These are phyloP conservation scores for Ogataea parapolymorpha DNA, from an alignment of 805 yeast species.

Conservation along the genomic window DNA sequence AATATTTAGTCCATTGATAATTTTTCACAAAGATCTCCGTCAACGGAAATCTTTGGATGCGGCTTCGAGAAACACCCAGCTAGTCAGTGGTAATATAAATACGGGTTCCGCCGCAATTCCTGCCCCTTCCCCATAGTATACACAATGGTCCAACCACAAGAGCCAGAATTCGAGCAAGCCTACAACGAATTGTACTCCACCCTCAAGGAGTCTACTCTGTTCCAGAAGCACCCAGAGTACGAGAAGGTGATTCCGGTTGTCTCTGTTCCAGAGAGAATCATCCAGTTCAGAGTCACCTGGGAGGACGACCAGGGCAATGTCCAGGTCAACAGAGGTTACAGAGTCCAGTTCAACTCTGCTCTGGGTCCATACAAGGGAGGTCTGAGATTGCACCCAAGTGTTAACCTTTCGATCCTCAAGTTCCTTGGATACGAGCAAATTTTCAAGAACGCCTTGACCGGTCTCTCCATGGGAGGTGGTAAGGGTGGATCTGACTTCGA, in stretches of 20 bases:
- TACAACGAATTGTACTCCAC: constrained; percentile 89
- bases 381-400: constrained; percentile 95
- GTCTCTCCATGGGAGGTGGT: constrained; percentile 98
- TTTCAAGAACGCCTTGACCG: constrained; percentile 97
- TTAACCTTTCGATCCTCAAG: constrained; percentile 90
- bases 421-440: constrained; percentile 98
- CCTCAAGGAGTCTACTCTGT: constrained; percentile 85
- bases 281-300: constrained; percentile 98
- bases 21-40: constrained; percentile 1
- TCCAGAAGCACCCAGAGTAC: constrained; percentile 85
- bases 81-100: constrained; percentile 2
- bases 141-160: constrained; percentile 76
- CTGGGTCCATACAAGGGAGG: constrained; percentile 99
- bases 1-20: constrained; percentile 4
- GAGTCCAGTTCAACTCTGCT: constrained; percentile 98
- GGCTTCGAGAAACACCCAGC: constrained; percentile 7
- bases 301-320: constrained; percentile 90
- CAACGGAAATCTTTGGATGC: constrained; percentile 9
- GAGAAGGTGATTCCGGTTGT: constrained; percentile 85
- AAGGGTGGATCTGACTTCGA: constrained; percentile 98
- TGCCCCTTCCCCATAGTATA: not conserved
- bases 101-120: not conserved
- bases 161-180: constrained; percentile 99
- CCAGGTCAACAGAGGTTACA: constrained; percentile 95
- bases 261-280: constrained; percentile 91